Evolutionary conservation across 768 basidiomycete species (phyloP).

Genomic region (Mycena pura): DNA sequence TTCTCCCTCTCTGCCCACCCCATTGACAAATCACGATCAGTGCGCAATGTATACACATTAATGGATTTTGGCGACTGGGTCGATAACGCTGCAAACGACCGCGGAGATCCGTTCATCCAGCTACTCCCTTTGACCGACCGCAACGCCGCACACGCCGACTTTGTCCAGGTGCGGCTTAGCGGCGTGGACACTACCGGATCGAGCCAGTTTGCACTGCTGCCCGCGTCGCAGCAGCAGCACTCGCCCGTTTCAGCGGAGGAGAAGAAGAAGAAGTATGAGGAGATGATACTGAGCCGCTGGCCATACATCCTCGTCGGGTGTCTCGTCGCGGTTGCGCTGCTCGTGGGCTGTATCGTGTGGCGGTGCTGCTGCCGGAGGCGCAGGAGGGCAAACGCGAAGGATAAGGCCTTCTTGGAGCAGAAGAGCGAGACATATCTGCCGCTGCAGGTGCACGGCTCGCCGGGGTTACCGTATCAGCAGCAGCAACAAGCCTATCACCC

Average conservation of each 20-base stretch:
- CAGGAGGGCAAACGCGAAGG: constrained; percentile 1
- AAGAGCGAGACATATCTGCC: constrained; percentile 26
- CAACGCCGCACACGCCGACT: constrained; percentile 45
- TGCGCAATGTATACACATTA: constrained; percentile 69
- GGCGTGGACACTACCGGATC: constrained; percentile 50
- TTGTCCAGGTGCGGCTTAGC: constrained; percentile 42
- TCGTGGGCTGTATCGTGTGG: constrained; percentile 49
- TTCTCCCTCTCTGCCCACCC: neutral
- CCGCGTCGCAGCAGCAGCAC: constrained; percentile 42
- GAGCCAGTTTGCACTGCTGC: constrained; percentile 48
- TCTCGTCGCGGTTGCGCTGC: constrained; percentile 53
- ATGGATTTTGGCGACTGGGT: constrained; percentile 73
- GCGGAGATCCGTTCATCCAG: constrained; percentile 64
- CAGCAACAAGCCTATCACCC: too few species aligned
- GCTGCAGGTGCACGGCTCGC: constrained; percentile 19
- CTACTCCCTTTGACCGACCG: constrained; percentile 62
- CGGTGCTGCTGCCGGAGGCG: constrained; percentile 55
- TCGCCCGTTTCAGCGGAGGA: constrained; percentile 56
- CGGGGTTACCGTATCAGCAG: neutral
- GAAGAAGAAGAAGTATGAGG: constrained; percentile 71
- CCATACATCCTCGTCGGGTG: constrained; percentile 70
- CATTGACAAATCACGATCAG: constrained; percentile 41
- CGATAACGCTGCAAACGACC: constrained; percentile 44
- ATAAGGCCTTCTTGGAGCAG: constrained; percentile 22
- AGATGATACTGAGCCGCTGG: constrained; percentile 72